These are phyloP conservation scores for Fennellomyces sp. DNA, from an alignment of 371 early-diverging fungal genomes.

Conservation along the genomic window DNA sequence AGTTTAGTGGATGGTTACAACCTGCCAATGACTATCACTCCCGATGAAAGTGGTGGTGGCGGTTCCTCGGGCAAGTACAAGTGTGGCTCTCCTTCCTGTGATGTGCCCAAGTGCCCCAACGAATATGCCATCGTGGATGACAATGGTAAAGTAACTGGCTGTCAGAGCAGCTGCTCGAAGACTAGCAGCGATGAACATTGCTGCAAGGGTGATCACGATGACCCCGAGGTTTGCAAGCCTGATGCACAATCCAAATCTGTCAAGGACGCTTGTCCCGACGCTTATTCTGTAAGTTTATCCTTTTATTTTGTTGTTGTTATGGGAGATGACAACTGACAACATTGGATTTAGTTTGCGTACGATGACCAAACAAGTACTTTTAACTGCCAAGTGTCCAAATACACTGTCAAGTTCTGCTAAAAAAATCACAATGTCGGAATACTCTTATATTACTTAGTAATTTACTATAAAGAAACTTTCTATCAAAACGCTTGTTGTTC, in stretches of 20 bases:
- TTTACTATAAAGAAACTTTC: too few relatives aligned
- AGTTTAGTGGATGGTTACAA: conserved; percentile 52
- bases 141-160: conserved; percentile 32
- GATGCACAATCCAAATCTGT: conserved; percentile 17
- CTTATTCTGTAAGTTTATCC: conserved; percentile 31
- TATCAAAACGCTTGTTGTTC: too few relatives aligned
- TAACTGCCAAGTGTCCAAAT: conserved; percentile 25
- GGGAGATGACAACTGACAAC: background rate
- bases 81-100: conserved; percentile 40
- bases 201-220: conserved; percentile 34
- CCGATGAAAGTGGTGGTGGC: background rate
- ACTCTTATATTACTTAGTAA: too few relatives aligned
- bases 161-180: conserved; percentile 38
- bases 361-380: conserved; percentile 42
- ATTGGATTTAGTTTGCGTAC: conserved; percentile 36
- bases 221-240: conserved; percentile 29
- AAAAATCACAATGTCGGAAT: too few relatives aligned
- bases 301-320: background rate
- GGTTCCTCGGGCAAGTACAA: conserved; percentile 22
- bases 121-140: conserved; percentile 30
- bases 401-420: conserved; percentile 33
- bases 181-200: conserved; percentile 25
- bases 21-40: conserved; percentile 32
- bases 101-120: conserved; percentile 29
- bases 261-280: conserved; percentile 44